phyloP scores from a whole-genome alignment of 2,329 filamentous ascomycete genomes.

The Fusarium subglutinans region DNA sequence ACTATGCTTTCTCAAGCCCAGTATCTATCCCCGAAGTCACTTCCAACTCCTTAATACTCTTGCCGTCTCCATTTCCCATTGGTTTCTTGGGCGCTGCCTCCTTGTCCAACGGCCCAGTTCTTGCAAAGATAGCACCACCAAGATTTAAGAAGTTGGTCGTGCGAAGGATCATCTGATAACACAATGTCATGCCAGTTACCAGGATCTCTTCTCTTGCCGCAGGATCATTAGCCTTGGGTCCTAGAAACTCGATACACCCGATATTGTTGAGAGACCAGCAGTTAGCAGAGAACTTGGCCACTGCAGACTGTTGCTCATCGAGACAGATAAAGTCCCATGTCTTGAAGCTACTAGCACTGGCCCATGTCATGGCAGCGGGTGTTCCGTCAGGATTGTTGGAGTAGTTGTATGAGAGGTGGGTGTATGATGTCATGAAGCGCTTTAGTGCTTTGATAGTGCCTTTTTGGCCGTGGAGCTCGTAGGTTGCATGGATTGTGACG shows the following conservation, averaged over 20 bases:
- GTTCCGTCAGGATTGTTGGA: conserved; percentile 3
- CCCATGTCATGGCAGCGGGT: conserved; percentile 34
- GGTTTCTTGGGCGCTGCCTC: conserved; percentile 1
- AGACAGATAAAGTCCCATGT: conserved; percentile 38
- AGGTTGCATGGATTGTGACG: conserved; percentile 34
- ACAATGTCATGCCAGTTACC: conserved; percentile 28
- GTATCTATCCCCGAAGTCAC: neutral
- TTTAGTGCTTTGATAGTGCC: conserved; percentile 34
- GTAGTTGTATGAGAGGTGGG: conserved; percentile 33
- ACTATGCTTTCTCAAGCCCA: neutral
- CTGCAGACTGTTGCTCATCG: conserved; percentile 29
- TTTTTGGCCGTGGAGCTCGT: conserved; percentile 33
- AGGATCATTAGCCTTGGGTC: conserved; percentile 16
- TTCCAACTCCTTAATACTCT: neutral
- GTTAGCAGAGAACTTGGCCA: conserved; percentile 34
- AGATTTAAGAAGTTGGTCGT: conserved; percentile 14
- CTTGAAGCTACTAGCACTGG: conserved; percentile 25
- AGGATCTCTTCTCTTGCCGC: conserved; percentile 32
- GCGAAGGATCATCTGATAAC: conserved; percentile 33
- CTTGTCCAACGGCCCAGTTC: conserved; percentile 26
- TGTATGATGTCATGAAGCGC: conserved; percentile 34
- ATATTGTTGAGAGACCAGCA: conserved; percentile 22
- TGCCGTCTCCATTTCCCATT: neutral
- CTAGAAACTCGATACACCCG: conserved; percentile 32
- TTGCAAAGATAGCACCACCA: conserved; percentile 28